Percentiles rank a stretch among this genome's conserved stretches.
Evolutionary conservation across 176 grass and related monocot species (phyloP).

Genomic region (Poa pratensis): DNA sequence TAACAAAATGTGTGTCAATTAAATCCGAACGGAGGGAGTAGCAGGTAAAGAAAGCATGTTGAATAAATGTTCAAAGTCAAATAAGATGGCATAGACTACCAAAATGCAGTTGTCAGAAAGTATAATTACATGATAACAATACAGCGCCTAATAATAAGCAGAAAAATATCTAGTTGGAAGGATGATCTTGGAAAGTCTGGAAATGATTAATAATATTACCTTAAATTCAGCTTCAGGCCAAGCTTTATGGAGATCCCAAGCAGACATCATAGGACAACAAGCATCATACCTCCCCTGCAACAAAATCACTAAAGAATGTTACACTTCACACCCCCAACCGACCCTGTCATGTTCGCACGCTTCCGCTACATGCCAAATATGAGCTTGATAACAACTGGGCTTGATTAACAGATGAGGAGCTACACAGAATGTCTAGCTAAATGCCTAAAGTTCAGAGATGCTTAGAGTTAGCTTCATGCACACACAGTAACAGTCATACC

Average conservation of each 20-base stretch:
- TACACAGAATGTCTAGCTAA: background rate
- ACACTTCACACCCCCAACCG: background rate
- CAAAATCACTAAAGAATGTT: constrained; percentile 31
- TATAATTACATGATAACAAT: too few relatives aligned
- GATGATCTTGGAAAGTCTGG: too few relatives aligned
- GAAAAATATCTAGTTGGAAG: too few relatives aligned
- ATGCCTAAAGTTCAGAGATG: background rate
- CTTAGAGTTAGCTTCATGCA: background rate
- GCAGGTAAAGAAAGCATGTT: background rate
- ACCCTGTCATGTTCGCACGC: too few relatives aligned
- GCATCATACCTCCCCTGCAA: constrained; percentile 89
- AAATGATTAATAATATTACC: constrained; percentile 39
- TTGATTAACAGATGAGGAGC: background rate
- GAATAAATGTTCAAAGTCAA: background rate
- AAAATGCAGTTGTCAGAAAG: too few relatives aligned
- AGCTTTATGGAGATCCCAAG: constrained; percentile 96
- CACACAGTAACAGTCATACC: background rate
- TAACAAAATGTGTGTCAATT: too few relatives aligned
- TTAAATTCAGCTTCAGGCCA: constrained; percentile 97
- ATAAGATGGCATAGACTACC: too few relatives aligned
- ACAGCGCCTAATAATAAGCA: background rate
- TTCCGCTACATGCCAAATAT: too few relatives aligned
- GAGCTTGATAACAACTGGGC: background rate
- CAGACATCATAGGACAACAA: constrained; percentile 97
- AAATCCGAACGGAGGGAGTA: too few relatives aligned